Conservation (phyloP, 2,329 filamentous ascomycete species). For the Epichloe aotearoae region DNA sequence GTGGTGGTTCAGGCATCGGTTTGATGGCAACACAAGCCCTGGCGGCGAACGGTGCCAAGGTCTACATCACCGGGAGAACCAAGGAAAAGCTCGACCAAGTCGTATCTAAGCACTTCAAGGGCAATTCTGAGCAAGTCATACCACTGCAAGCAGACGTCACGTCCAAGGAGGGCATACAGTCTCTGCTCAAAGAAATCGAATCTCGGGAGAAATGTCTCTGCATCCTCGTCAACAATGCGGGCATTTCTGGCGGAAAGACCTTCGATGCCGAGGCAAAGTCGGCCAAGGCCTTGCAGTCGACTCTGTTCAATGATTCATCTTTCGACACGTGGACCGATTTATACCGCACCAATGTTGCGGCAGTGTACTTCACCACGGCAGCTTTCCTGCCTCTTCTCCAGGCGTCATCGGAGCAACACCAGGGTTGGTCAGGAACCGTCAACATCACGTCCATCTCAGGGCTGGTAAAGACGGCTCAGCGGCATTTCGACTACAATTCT, state of each 20-base stretch:
- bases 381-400: constrained; percentile 50
- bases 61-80: constrained; percentile 57
- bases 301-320: constrained; percentile 54
- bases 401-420: constrained; percentile 27
- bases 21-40: constrained; percentile 57
- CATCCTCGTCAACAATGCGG: constrained; percentile 57
- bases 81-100: constrained; percentile 48
- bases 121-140: constrained; percentile 40
- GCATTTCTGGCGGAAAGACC: constrained; percentile 40
- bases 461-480: constrained; percentile 46
- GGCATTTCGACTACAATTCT: constrained; percentile 53
- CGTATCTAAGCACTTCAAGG: constrained; percentile 43
- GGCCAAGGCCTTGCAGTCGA: constrained; percentile 38
- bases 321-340: constrained; percentile 60
- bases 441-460: constrained; percentile 59
- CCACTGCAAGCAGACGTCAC: constrained; percentile 49
- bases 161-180: constrained; percentile 43
- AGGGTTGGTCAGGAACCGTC: constrained; percentile 43
- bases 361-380: constrained; percentile 51
- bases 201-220: constrained; percentile 44
- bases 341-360: constrained; percentile 65
- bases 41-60: constrained; percentile 52
- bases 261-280: constrained; percentile 39
- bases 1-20: constrained; percentile 49
- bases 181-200: constrained; percentile 43